phyloP scores from a whole-genome alignment of 179 eudicot species.

The Beta macrorhiza region DNA sequence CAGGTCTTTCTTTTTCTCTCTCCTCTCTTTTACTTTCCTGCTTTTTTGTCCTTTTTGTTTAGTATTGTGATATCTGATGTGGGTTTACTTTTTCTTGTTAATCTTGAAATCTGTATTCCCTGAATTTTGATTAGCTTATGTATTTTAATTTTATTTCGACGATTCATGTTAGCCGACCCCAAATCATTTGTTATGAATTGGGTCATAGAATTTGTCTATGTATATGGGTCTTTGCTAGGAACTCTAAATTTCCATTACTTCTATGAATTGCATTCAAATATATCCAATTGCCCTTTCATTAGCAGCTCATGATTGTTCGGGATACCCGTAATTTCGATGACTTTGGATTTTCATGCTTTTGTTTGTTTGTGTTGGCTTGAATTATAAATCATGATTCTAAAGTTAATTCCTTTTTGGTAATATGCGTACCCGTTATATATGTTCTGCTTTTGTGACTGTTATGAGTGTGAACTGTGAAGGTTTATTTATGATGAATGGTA shows the following conservation, averaged over 20 bases:
- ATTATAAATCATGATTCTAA: background rate
- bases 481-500: constrained; percentile 2
- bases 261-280: background rate
- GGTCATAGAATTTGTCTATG: background rate
- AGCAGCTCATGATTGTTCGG: background rate
- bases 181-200: background rate
- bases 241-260: background rate
- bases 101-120: background rate
- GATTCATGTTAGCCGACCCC: too few species aligned
- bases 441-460: background rate
- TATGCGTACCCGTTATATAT: background rate
- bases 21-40: background rate
- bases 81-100: background rate
- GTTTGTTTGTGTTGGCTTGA: background rate
- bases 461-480: background rate
- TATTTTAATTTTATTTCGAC: too few species aligned
- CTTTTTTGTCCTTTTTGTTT: background rate
- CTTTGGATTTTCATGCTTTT: background rate
- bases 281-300: background rate
- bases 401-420: background rate
- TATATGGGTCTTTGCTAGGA: background rate
- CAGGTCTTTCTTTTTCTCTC: constrained; percentile 49
- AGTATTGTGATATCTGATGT: background rate
- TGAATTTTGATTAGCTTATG: background rate
- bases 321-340: too few species aligned